Evolutionary conservation across 495 filamentous ascomycete species (phyloP).

Genomic region (Bathelium albidoporum): DNA sequence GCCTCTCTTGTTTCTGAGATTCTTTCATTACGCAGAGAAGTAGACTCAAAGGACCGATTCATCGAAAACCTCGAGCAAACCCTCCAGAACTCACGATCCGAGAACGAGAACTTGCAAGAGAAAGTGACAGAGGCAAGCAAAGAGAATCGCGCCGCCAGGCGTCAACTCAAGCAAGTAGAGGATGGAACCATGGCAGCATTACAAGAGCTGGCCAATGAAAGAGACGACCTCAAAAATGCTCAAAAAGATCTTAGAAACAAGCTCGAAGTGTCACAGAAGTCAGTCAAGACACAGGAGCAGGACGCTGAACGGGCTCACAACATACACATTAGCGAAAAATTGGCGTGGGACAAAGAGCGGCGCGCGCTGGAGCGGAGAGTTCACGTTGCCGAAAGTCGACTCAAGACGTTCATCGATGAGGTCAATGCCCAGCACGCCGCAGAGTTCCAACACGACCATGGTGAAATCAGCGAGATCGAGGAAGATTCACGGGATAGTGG

Average conservation of each 20-base stretch:
- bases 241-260: conserved; percentile 64
- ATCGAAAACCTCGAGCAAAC: conserved; percentile 75
- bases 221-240: conserved; percentile 73
- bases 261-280: conserved; percentile 69
- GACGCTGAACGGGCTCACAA: conserved; percentile 64
- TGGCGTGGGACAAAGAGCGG: conserved; percentile 71
- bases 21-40: conserved; percentile 69
- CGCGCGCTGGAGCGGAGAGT: conserved; percentile 71
- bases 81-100: conserved; percentile 57
- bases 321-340: conserved; percentile 71
- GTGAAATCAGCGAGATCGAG: conserved; percentile 41
- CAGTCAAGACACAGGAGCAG: conserved; percentile 69
- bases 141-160: conserved; percentile 70
- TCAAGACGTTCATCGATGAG: conserved; percentile 76
- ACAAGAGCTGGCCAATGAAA: conserved; percentile 69
- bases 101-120: conserved; percentile 58
- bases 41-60: conserved; percentile 74
- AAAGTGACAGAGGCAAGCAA: conserved; percentile 51
- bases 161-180: conserved; percentile 76
- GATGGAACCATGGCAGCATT: conserved; percentile 77
- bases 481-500: conserved; percentile 39
- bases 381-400: conserved; percentile 75
- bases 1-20: conserved; percentile 94
- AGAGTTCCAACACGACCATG: conserved; percentile 25
- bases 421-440: conserved; percentile 63